Evolutionary conservation across 768 basidiomycete species (phyloP).

Genomic region (Lactifluus echinatus): DNA sequence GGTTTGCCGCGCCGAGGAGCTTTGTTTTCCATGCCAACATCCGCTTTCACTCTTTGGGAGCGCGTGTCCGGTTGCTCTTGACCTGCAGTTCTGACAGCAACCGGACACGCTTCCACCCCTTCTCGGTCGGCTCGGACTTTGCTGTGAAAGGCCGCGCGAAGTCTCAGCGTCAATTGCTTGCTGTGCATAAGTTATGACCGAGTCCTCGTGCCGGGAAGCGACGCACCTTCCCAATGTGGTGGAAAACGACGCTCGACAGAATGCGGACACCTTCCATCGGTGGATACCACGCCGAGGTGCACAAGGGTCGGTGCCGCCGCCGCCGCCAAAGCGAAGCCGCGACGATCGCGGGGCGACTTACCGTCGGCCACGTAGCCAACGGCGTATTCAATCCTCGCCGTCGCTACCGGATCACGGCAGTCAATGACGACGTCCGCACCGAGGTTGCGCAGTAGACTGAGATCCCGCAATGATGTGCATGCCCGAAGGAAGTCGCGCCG

Average conservation of each 20-base stretch:
- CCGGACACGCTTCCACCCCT: not conserved
- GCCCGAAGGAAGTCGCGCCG: constrained; percentile 29
- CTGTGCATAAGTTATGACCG: too few relatives aligned
- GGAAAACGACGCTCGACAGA: not conserved
- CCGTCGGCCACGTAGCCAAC: not conserved
- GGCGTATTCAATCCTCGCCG: constrained; percentile 3
- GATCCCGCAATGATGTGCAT: constrained; percentile 30
- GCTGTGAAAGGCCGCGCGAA: constrained; percentile 1
- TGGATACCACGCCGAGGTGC: not conserved
- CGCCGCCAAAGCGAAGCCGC: not conserved
- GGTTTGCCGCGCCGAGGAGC: not conserved
- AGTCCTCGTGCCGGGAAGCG: too few relatives aligned
- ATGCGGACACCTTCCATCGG: not conserved
- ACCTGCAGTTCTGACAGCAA: constrained; percentile 9
- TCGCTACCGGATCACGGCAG: constrained; percentile 18
- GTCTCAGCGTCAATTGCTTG: too few relatives aligned
- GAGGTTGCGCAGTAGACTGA: constrained; percentile 30
- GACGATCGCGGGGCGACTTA: not conserved
- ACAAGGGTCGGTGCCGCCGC: not conserved
- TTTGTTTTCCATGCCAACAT: not conserved
- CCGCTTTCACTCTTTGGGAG: constrained; percentile 1
- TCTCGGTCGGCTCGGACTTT: not conserved
- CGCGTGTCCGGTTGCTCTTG: not conserved
- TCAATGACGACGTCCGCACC: constrained; percentile 31
- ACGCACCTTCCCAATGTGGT: constrained; percentile 8